Evolutionary conservation across 225 moss, liverwort and hornwort genomes (phyloP).

Genomic region (Lunularia cruciata): DNA sequence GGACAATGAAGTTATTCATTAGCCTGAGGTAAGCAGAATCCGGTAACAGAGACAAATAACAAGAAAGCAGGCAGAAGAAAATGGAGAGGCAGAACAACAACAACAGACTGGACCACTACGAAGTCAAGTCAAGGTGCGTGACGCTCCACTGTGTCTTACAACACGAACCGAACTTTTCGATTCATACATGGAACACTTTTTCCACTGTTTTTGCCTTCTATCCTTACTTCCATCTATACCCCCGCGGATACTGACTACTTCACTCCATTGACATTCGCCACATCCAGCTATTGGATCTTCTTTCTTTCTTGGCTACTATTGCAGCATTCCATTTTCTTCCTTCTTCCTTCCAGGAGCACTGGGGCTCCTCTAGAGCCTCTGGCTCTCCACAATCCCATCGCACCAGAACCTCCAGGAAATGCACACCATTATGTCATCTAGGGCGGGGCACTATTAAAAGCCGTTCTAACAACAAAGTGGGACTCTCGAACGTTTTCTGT

Average conservation of each 20-base stretch:
- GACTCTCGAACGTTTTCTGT: too few species aligned
- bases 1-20: not conserved
- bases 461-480: constrained; percentile 7
- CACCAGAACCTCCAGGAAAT: too few species aligned
- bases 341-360: too few species aligned
- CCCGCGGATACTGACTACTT: not conserved
- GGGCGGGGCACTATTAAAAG: constrained; percentile 8
- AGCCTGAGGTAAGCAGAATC: too few species aligned
- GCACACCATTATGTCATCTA: not conserved
- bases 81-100: not conserved
- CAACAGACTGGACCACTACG: not conserved
- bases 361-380: not conserved
- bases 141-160: constrained; percentile 24
- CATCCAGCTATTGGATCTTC: not conserved
- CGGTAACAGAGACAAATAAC: too few species aligned
- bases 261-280: not conserved
- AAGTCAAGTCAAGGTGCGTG: constrained; percentile 30
- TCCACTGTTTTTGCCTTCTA: not conserved
- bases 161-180: constrained; percentile 18
- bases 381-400: not conserved
- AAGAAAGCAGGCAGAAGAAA: not conserved
- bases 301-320: too few species aligned
- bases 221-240: not conserved
- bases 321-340: too few species aligned
- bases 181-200: constrained; percentile 21